Evolutionary conservation across 768 basidiomycete species (phyloP).

Genomic region (Mrakia blollopis): DNA sequence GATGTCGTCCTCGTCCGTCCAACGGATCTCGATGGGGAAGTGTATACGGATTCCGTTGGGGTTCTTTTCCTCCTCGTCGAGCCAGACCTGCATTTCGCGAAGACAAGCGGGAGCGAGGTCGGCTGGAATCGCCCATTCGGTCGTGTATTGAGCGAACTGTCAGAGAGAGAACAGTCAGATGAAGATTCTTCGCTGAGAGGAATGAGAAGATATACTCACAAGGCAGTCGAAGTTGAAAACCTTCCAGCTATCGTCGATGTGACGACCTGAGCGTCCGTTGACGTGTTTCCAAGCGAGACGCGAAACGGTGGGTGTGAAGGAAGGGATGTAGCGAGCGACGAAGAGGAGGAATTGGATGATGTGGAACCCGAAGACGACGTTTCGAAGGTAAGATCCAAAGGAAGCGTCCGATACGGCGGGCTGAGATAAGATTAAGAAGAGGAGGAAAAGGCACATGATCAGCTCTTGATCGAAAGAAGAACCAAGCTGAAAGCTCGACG

Average conservation of each 20-base stretch:
- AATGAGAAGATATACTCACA: slow-evolving; percentile 51
- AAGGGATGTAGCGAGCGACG: slow-evolving; percentile 60
- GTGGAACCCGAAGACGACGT: slow-evolving; percentile 70
- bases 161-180: background rate
- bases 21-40: slow-evolving; percentile 88
- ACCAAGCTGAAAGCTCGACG: background rate
- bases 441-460: background rate
- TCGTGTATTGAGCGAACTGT: slow-evolving; percentile 86
- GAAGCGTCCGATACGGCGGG: slow-evolving; percentile 30
- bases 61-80: slow-evolving; percentile 61
- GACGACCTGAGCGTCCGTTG: slow-evolving; percentile 1
- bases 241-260: slow-evolving; percentile 67
- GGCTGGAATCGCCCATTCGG: slow-evolving; percentile 89
- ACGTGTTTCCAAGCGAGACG: slow-evolving; percentile 47
- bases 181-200: background rate
- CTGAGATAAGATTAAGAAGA: background rate
- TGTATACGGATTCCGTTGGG: slow-evolving; percentile 76
- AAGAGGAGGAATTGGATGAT: slow-evolving; percentile 78
- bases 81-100: slow-evolving; percentile 63
- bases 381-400: slow-evolving; percentile 59
- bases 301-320: slow-evolving; percentile 61
- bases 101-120: slow-evolving; percentile 63
- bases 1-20: slow-evolving; percentile 80
- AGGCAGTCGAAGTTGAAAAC: slow-evolving; percentile 93
- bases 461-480: background rate